These are phyloP conservation scores for Schoenoplectus triqueter DNA, from an alignment of 202 grass and related monocot species.

Conservation along the genomic window DNA sequence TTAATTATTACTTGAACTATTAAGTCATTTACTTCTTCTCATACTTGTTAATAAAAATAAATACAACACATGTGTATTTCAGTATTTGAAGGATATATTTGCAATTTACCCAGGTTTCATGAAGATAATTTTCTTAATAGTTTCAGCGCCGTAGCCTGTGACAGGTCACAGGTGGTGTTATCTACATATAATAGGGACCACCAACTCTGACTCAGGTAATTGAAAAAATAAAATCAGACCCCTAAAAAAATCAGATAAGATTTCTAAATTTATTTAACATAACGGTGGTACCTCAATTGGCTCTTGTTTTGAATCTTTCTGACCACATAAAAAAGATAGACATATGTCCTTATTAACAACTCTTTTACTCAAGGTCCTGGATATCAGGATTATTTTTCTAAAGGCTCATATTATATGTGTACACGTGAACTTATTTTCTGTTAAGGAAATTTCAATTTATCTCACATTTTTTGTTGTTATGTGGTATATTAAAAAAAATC, in stretches of 20 bases:
- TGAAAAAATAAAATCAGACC: neutral
- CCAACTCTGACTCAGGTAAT: conserved; percentile 10
- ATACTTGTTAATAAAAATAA: neutral
- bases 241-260: conserved; percentile 5
- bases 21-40: too few species aligned
- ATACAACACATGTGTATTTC: neutral
- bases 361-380: neutral
- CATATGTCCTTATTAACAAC: neutral
- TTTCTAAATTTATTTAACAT: neutral
- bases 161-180: neutral
- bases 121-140: neutral
- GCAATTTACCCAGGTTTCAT: neutral
- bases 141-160: neutral
- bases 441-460: neutral
- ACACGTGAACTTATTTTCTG: neutral
- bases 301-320: conserved; percentile 29
- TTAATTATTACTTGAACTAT: too few species aligned
- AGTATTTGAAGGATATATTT: neutral
- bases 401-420: too few species aligned
- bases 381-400: neutral
- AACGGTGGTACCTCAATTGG: conserved; percentile 24
- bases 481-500: too few species aligned
- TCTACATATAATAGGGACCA: conserved; percentile 20
- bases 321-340: conserved; percentile 23
- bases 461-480: too few species aligned